Evolutionary conservation across 768 basidiomycete species (phyloP), one percentile per base, ranked within the genome.

Genomic region (Agaricus subrufescens): DNA sequence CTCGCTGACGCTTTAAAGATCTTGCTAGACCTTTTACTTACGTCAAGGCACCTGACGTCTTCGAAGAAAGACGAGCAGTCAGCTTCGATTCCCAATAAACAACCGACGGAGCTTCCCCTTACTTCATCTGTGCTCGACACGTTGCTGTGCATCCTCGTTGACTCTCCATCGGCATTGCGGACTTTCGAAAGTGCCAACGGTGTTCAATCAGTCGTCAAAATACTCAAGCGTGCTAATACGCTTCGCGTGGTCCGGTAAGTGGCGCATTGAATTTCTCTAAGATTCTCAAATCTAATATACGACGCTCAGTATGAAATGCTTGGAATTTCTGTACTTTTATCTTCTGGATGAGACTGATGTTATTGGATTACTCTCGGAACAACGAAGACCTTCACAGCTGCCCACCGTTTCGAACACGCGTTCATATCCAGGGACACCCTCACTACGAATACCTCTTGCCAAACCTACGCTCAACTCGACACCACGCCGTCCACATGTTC

Each of bases 261-360:
- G 9, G 14, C 30, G 9, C 25, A 5, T 23, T 43, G 7, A 19
- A 12, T 3, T 31, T 2, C n/a, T 38, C 23, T 11, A 34, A 8
- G 7, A 6, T 34, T 34, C 11, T 34, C 7, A 6, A 34, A 34
- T 34, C 7, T n/a, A 23, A 52, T 23, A 27, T 14, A 29, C 7
- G 23, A n/a, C 7, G 26, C 39, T 23, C 63, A 96, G 94, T 63
- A 96, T 97, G 89, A 96, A 96, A 73, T 96, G 93, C 59, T 76
- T 98, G 15, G 95, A 97, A 66, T 94, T 97, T 63, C 72, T 98
- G 14, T 96, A 96, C 69, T 97, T 95, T 69, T 98, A 98, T 68
- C 77, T 98, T 6, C 76, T 96, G 45, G 94, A 95, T 58, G 94
- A 97, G 66, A 83, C 81, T 10, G 40, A 19, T 12, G 40, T 53